Evolutionary conservation across 176 grass and related monocot species (phyloP), one percentile per base, ranked within the genome.

Genomic region (Stipa capillata): DNA sequence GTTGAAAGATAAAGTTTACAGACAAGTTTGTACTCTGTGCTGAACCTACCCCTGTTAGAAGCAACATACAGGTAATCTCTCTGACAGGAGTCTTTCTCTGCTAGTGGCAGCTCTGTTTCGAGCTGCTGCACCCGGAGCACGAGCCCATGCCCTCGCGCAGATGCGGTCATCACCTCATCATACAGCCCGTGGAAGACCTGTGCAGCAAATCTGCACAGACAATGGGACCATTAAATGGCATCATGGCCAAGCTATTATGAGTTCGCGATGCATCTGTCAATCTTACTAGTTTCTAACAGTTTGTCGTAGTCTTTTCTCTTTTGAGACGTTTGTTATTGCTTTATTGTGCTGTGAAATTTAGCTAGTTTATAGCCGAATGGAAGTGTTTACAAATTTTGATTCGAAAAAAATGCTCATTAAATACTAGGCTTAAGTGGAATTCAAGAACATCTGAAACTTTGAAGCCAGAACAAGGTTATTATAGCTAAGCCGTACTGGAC

Each of bases 171-270:
- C 45, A 98, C 85, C 59, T 98, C 85, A 73, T 94, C 89, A 42
- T 94, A 89, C 75, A 98, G 84, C 0, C 88, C 79, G 41, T 95
- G 67, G 72, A 95, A 98, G 43, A 98, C 82, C 51, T 89, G 80
- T 7, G 86, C 88, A 23, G 90, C 50, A 79, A 95, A 94, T 74
- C 92, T 95, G 78, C 62, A 87, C 35, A 31, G 40, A 64, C 21
- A 62, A 39, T 39, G 34, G 25, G 16, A 1, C 1, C 11, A 13
- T 43, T 52, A 3, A 5, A 55, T 31, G 79, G 35, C 54, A 47
- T 55, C 55, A 79, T 66, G 47, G 6, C 54, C 5, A 55, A 45
- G 31, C 11, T 15, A 4, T 69, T 42, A 51, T 45, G 64, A 87
- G 10, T 41, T 87, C 15, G 27, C 35, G 10, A 28, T 16, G 11